A percentile compares a stretch with the other conserved stretches of the same genome.
Conservation (phyloP, 2,329 filamentous ascomycete species). For the Rhexocercosporidium sp. region DNA sequence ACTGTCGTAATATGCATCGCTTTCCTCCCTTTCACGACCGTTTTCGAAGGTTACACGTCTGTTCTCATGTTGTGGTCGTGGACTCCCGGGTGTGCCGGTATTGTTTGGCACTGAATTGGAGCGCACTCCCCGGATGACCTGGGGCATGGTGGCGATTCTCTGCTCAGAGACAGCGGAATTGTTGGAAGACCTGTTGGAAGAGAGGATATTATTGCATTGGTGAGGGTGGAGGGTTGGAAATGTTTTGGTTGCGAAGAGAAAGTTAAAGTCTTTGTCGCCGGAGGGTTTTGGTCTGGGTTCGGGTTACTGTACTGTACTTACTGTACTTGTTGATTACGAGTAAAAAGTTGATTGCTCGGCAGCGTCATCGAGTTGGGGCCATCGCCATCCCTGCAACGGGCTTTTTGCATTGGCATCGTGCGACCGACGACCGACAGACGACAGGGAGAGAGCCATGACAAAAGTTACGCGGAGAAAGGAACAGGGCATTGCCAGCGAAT, state of each 20-base stretch:
- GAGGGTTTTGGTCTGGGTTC: background rate
- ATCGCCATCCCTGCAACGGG: background rate
- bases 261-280: background rate
- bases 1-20: slow-evolving; percentile 33
- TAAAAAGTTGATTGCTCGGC: slow-evolving; percentile 9
- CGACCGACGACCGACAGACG: too few relatives aligned
- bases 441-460: too few relatives aligned
- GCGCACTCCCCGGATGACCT: slow-evolving; percentile 5
- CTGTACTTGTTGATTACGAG: slow-evolving; percentile 2
- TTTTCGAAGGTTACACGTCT: slow-evolving; percentile 32
- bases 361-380: background rate
- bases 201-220: background rate
- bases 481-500: background rate
- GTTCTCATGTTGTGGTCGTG: slow-evolving; percentile 1
- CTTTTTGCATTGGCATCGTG: too few relatives aligned
- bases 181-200: background rate
- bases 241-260: background rate
- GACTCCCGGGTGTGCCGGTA: slow-evolving; percentile 4
- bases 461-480: background rate
- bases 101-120: slow-evolving; percentile 12
- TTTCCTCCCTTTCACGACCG: slow-evolving; percentile 26
- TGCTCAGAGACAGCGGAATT: background rate
- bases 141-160: background rate
- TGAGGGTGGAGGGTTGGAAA: background rate
- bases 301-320: background rate